These are phyloP conservation scores for Thalassiosira profunda DNA, from an alignment of 108 stramenopile species.

Conservation along the genomic window DNA sequence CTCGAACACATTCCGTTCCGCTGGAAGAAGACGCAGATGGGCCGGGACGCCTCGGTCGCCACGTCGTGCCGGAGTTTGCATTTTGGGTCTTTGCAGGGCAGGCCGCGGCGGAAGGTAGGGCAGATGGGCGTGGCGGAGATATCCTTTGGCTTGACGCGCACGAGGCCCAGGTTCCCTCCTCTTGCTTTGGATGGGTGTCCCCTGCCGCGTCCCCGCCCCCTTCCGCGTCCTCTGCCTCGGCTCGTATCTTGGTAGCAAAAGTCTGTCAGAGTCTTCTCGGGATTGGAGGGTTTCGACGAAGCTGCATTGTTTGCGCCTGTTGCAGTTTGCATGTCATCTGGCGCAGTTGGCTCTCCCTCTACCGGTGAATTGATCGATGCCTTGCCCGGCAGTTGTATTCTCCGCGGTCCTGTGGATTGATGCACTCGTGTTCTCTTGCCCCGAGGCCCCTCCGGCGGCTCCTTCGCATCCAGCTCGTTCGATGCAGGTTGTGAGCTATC, in stretches of 20 bases:
- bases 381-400: too few relatives aligned
- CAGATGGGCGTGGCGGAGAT: conserved; percentile 59
- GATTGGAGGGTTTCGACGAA: background rate
- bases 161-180: conserved; percentile 62
- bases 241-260: conserved; percentile 65
- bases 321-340: background rate
- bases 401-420: too few relatives aligned
- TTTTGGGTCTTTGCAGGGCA: conserved; percentile 65
- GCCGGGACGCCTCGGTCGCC: conserved; percentile 65
- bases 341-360: background rate
- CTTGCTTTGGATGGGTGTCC: conserved; percentile 13
- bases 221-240: conserved; percentile 17
- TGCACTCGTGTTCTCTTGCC: too few relatives aligned
- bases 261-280: conserved; percentile 56
- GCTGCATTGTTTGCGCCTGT: background rate
- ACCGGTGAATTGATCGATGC: conserved; percentile 3
- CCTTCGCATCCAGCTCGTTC: too few relatives aligned
- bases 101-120: conserved; percentile 60
- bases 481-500: background rate
- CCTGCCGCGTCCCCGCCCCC: conserved; percentile 12
- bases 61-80: conserved; percentile 81
- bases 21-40: conserved; percentile 85
- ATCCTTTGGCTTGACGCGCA: conserved; percentile 58
- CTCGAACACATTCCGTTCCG: conserved; percentile 77
- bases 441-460: too few relatives aligned